These are phyloP conservation scores for Jimgerdemannia lactiflua DNA, from an alignment of 192 early-diverging fungal genomes.

Conservation along the genomic window DNA sequence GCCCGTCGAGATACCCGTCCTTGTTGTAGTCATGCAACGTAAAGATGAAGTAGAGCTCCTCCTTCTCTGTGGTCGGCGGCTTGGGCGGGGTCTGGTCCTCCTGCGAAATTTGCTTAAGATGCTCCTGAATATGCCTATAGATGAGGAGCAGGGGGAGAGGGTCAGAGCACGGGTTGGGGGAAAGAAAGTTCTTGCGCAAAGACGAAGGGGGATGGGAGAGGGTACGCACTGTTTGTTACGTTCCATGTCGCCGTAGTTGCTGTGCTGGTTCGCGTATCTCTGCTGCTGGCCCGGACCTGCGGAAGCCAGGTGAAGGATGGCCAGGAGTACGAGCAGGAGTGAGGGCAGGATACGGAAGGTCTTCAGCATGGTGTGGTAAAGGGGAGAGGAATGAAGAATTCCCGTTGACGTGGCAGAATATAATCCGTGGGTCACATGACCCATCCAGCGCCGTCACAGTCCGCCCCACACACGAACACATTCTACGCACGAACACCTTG, in stretches of 20 bases:
- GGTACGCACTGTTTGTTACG: slow-evolving; percentile 36
- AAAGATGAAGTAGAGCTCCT: slow-evolving; percentile 71
- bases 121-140: slow-evolving; percentile 49
- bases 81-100: slow-evolving; percentile 33
- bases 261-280: slow-evolving; percentile 30
- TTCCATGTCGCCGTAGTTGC: slow-evolving; percentile 52
- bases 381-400: too few relatives aligned
- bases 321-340: not conserved
- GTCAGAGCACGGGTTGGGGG: slow-evolving; percentile 1
- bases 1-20: slow-evolving; percentile 72
- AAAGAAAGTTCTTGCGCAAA: not conserved
- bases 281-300: not conserved
- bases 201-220: not conserved
- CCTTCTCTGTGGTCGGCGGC: slow-evolving; percentile 35
- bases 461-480: too few relatives aligned
- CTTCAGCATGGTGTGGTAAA: too few relatives aligned
- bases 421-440: too few relatives aligned
- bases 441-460: too few relatives aligned
- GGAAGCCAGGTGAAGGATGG: not conserved
- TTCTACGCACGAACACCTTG: not conserved
- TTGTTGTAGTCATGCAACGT: slow-evolving; percentile 70
- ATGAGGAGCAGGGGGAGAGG: not conserved
- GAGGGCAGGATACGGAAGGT: too few relatives aligned
- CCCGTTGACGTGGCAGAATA: too few relatives aligned
- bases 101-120: slow-evolving; percentile 41